These are phyloP conservation scores for Zelonia costaricensis DNA, from an alignment of 208 protist genomes.

Conservation along the genomic window DNA sequence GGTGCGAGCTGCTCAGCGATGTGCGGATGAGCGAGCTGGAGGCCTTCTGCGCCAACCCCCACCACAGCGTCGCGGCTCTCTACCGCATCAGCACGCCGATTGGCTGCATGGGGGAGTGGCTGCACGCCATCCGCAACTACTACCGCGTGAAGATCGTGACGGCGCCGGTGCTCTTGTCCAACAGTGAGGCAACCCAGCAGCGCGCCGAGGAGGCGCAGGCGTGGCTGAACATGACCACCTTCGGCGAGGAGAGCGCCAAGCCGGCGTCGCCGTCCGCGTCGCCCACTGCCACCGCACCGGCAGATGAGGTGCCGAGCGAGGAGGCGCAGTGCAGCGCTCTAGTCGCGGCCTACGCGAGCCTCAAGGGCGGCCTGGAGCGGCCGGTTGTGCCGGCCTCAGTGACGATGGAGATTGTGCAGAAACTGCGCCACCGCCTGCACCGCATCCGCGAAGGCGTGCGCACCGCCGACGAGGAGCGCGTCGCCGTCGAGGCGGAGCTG, in stretches of 20 bases:
- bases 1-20: slow-evolving; percentile 39
- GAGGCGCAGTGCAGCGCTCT: not conserved
- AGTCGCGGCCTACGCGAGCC: slow-evolving; percentile 12
- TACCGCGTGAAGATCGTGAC: slow-evolving; percentile 59
- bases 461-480: slow-evolving; percentile 35
- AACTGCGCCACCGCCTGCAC: slow-evolving; percentile 58
- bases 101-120: slow-evolving; percentile 64
- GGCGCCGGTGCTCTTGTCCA: slow-evolving; percentile 41
- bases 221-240: slow-evolving; percentile 8
- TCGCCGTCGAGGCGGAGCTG: slow-evolving; percentile 34
- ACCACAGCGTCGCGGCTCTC: slow-evolving; percentile 46
- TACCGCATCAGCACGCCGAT: slow-evolving; percentile 50
- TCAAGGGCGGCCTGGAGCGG: slow-evolving; percentile 19
- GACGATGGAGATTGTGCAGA: slow-evolving; percentile 18
- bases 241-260: slow-evolving; percentile 8
- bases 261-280: not conserved
- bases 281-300: not conserved
- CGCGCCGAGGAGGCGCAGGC: not conserved
- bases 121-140: slow-evolving; percentile 58
- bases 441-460: slow-evolving; percentile 42
- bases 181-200: slow-evolving; percentile 7
- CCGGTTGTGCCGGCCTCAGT: slow-evolving; percentile 8
- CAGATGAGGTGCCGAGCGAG: slow-evolving; percentile 2
- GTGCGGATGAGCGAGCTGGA: slow-evolving; percentile 52
- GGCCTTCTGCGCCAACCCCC: slow-evolving; percentile 47